Percentiles rank a stretch among this genome's conserved stretches.
These are phyloP conservation scores for Picochlorum costavermella DNA, from an alignment of 139 green algal species.

Conservation along the genomic window DNA sequence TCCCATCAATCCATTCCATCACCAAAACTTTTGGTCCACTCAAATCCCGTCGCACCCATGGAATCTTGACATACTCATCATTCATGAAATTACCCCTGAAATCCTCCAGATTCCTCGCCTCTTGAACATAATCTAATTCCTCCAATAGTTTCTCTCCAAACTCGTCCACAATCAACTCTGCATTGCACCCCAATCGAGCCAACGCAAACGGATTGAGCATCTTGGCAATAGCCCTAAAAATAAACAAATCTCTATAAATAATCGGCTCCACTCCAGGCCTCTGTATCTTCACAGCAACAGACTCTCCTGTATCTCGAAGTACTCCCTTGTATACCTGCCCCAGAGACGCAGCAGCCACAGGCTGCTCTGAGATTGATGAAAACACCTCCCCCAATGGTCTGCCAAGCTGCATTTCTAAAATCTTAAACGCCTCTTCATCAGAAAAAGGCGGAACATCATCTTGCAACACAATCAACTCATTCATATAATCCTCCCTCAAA, in stretches of 20 bases:
- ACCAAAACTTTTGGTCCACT: slow-evolving; percentile 61
- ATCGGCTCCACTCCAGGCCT: slow-evolving; percentile 84
- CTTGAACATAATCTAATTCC: slow-evolving; percentile 96
- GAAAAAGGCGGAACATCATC: slow-evolving; percentile 83
- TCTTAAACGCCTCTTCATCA: slow-evolving; percentile 60
- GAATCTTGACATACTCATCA: slow-evolving; percentile 96
- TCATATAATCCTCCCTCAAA: slow-evolving; percentile 96
- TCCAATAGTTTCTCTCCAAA: slow-evolving; percentile 99
- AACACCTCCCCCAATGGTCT: slow-evolving; percentile 81
- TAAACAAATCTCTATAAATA: slow-evolving; percentile 89
- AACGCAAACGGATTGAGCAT: slow-evolving; percentile 39
- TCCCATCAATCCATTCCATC: slow-evolving; percentile 99
- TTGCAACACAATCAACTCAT: slow-evolving; percentile 92
- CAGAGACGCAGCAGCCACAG: slow-evolving; percentile 86
- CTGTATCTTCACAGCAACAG: slow-evolving; percentile 93
- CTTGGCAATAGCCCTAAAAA: slow-evolving; percentile 78
- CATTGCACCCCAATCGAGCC: slow-evolving; percentile 85
- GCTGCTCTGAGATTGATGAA: slow-evolving; percentile 72
- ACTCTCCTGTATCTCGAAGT: slow-evolving; percentile 76
- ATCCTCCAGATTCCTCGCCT: slow-evolving; percentile 92
- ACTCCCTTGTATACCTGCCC: slow-evolving; percentile 89
- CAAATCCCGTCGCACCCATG: slow-evolving; percentile 78
- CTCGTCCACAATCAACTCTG: slow-evolving; percentile 97
- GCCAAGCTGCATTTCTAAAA: slow-evolving; percentile 85
- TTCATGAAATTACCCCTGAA: slow-evolving; percentile 86